Percentiles rank a stretch among this genome's conserved stretches.
Conservation (phyloP, 495 filamentous ascomycete genomes). For the Penicillium daleae region DNA sequence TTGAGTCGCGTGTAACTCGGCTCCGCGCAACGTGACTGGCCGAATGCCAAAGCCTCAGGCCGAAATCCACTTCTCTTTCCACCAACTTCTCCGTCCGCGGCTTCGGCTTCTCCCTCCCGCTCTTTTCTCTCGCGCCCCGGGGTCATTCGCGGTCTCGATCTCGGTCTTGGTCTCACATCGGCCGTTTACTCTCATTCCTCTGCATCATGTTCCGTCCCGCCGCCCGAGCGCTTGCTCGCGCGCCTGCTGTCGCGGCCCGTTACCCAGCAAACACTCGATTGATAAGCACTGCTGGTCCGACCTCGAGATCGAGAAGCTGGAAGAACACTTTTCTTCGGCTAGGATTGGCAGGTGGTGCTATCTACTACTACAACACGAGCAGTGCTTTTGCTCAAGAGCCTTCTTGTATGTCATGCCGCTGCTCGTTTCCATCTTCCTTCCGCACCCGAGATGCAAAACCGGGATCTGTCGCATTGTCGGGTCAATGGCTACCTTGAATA, state of each 20-base stretch:
- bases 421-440: conserved; percentile 8
- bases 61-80: conserved; percentile 33
- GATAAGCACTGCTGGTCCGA: conserved; percentile 67
- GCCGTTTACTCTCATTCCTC: conserved; percentile 18
- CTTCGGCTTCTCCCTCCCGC: conserved; percentile 14
- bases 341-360: conserved; percentile 72
- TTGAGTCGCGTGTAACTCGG: conserved; percentile 20
- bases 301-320: conserved; percentile 75
- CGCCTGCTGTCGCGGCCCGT: conserved; percentile 44
- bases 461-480: conserved; percentile 7
- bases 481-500: conserved; percentile 11
- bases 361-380: conserved; percentile 95
- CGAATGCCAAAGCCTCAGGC: conserved; percentile 29
- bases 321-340: conserved; percentile 74
- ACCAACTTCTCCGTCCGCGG: conserved; percentile 29
- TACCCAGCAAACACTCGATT: conserved; percentile 59
- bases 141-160: conserved; percentile 19
- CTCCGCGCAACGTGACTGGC: conserved; percentile 36
- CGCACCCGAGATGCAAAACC: conserved; percentile 13
- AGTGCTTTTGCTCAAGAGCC: conserved; percentile 83
- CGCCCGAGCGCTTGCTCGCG: conserved; percentile 58
- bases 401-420: conserved; percentile 59
- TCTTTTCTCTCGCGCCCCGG: conserved; percentile 17
- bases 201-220: conserved; percentile 65
- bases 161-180: conserved; percentile 11